Evolutionary conservation across 1,284 basidiomycete species (phyloP).

Genomic region (Boletus semigastroideus): DNA sequence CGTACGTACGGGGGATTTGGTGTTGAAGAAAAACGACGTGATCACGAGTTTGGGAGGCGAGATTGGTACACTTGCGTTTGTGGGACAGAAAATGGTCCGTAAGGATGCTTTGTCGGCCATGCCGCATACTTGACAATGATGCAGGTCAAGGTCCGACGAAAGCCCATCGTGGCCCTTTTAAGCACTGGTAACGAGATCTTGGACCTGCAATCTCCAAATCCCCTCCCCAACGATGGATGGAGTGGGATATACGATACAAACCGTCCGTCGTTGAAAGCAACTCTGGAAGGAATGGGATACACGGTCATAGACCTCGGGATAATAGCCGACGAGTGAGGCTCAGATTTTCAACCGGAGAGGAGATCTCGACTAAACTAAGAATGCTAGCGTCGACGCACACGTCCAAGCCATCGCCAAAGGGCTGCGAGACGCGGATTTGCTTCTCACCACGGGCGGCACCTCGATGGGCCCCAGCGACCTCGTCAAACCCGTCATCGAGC

Average conservation of each 20-base stretch:
- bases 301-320: conserved; percentile 82
- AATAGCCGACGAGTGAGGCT: conserved; percentile 61
- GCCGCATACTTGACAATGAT: background rate
- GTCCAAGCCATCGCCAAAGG: conserved; percentile 57
- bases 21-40: conserved; percentile 61
- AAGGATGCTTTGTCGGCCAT: background rate
- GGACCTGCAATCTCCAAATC: conserved; percentile 53
- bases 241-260: conserved; percentile 83
- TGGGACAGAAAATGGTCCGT: conserved; percentile 67
- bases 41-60: conserved; percentile 75
- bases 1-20: conserved; percentile 64
- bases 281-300: conserved; percentile 72
- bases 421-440: conserved; percentile 64
- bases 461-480: conserved; percentile 89
- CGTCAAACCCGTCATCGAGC: conserved; percentile 85
- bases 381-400: conserved; percentile 58
- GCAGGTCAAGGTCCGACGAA: conserved; percentile 65
- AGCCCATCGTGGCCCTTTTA: conserved; percentile 75
- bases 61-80: conserved; percentile 80
- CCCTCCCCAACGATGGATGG: conserved; percentile 49
- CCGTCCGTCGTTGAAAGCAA: conserved; percentile 72
- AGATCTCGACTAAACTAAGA: conserved; percentile 2
- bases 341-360: background rate
- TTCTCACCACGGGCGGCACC: conserved; percentile 86
- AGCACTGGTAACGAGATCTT: conserved; percentile 86